Base-by-base conservation (phyloP, 805 yeast species). In the Candida qinlingensis region DNA sequence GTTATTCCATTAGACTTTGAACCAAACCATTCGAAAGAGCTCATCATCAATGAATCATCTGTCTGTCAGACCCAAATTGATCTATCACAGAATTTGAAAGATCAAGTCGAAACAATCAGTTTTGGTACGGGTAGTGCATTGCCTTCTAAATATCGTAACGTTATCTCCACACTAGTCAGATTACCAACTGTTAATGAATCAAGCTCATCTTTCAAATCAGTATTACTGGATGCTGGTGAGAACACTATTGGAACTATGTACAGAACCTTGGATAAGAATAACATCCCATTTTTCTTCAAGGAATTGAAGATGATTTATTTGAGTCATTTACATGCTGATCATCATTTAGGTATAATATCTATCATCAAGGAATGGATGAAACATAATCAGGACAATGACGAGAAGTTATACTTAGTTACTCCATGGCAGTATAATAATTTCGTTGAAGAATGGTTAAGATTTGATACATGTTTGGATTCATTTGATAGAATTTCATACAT, bases 311-410 rank as follows among this genome's bases (percentile, higher is more conserved):
- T 87, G 46, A 70, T 92, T 25, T 87, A 79, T 59, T 69, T 94
- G 46, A 85, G 96, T 56, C 99, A 94, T 71, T 71, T 92, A 57
- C 99, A 94, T 66, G 99, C 98, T 0, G 99, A 94, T 63, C 99
- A 94, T 64, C 97, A 92, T 65, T 69, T 94, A 39, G 99, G 99
- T 0, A 72, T 87, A 5, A 68, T 85, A 7, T 76, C 88, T 5
- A 64, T 94, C 4, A 71, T 94, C 29, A 71, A 73, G 37, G 80
- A 79, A 54, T 91, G 97, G 96, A 60, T 65, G 42, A 49, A 58
- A n/a, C 58, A 63, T 49, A 72, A 77, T 49, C 61, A 65, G 33
- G 62, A 68, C 11, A 71, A 76, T 50, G 53, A 65, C 11, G 57
- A 67, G 5, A 68, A 64, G 25, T 66, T 92, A 9, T 79, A 75